These are phyloP conservation scores for Ascochyta koolunga DNA, from an alignment of 2,329 filamentous ascomycete species.

Conservation along the genomic window DNA sequence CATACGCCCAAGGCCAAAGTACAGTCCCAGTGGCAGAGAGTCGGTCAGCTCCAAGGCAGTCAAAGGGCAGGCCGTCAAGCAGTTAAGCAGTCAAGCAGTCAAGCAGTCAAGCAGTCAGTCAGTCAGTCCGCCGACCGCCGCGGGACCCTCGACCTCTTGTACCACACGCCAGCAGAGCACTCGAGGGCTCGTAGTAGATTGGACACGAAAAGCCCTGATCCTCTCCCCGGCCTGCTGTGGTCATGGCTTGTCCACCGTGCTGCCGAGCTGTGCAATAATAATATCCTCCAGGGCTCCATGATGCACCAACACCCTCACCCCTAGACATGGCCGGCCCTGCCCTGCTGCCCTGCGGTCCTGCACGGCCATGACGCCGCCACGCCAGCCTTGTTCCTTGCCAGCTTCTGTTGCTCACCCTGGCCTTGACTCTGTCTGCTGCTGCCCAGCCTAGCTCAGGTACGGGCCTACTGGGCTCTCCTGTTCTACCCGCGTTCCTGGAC, in stretches of 20 bases:
- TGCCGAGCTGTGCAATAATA: background rate
- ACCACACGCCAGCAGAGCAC: background rate
- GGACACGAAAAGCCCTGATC: conserved; percentile 11
- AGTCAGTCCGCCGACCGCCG: background rate
- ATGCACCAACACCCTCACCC: conserved; percentile 3
- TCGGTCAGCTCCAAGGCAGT: too few species aligned
- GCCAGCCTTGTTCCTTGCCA: background rate
- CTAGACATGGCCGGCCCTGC: background rate
- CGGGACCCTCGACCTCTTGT: conserved; percentile 11
- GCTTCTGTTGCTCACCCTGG: too few species aligned
- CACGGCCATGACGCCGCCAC: background rate
- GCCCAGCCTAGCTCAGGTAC: conserved; percentile 3
- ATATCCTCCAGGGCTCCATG: background rate
- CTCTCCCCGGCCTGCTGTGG: conserved; percentile 6
- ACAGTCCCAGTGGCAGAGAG: background rate
- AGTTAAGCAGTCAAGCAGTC: background rate
- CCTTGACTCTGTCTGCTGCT: background rate
- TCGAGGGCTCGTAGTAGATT: background rate
- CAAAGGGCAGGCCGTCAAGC: too few species aligned
- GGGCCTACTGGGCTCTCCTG: background rate
- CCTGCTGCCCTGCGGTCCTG: background rate
- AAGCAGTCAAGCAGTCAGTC: background rate
- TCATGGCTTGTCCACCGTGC: conserved; percentile 1
- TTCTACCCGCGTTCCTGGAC: conserved; percentile 3
- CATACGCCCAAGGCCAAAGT: conserved; percentile 1